Evolutionary conservation across 2,329 filamentous ascomycete genomes (phyloP), one percentile per base, ranked within the genome.

Genomic region (Phialocephala subalpina): DNA sequence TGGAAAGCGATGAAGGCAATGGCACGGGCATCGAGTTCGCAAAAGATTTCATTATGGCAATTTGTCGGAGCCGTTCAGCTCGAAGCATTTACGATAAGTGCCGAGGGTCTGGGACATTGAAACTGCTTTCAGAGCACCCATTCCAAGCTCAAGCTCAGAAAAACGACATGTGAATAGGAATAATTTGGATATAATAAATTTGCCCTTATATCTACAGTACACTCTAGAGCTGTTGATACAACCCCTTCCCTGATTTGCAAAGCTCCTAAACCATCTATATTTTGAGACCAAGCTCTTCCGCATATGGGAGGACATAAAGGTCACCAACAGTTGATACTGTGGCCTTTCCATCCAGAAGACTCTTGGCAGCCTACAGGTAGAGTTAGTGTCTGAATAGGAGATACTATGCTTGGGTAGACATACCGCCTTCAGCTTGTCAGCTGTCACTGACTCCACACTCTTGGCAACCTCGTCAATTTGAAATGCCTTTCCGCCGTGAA

Each of bases 251-350:
- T 61, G 63, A 64, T 22, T 55, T 56, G 62, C 65, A 55, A 52
- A 69, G 64, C 59, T 42, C 64, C 57, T 45, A 57, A 81, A 82
- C 59, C 63, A 55, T 88, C 87, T 97, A 99, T 87, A 97, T 93
- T 80, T 90, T 93, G 78, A 99, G 87, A 75, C 95, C 97, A 79
- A 99, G 86, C 78, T 99, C 96, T 82, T 94, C 92, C 72, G 94
- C 96, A 78, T 91, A 99, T 65, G 96, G 96, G 78, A 99, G 89
- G 76, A 91, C 87, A 81, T 93, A 91, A 75, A 99, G 87, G 79
- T 99, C 96, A 80, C 96, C 96, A 69, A 98, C 94, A 66, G 93
- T 86, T 69, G 93, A 91, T 70, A 97, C 92, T 62, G 93, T 91
- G 60, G 95, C 94, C 87, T 94, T 98, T 81, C 89, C 89, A 73